A percentile compares a stretch with the other conserved stretches of the same genome.
These are phyloP conservation scores for Helichrysum umbraculigerum DNA, from an alignment of 129 eudicot genomes.

Conservation along the genomic window DNA sequence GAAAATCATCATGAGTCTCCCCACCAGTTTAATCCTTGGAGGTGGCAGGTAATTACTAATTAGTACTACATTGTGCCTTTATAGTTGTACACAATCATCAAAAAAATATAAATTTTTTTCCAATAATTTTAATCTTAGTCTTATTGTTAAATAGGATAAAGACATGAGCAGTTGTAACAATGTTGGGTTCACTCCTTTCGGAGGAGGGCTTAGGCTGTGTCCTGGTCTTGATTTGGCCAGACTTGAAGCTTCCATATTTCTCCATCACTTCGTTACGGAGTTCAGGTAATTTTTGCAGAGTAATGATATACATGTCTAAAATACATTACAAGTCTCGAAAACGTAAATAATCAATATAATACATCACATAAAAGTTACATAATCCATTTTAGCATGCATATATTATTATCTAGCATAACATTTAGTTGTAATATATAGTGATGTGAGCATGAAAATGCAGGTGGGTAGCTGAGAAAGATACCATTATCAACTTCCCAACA, in stretches of 20 bases:
- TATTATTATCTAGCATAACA: background rate
- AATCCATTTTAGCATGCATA: background rate
- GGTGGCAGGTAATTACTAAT: conserved; percentile 70
- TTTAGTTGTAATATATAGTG: background rate
- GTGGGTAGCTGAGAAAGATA: conserved; percentile 87
- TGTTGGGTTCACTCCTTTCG: conserved; percentile 82
- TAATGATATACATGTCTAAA: background rate
- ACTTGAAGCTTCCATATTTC: conserved; percentile 91
- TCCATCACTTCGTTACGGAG: conserved; percentile 83
- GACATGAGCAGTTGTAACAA: conserved; percentile 51
- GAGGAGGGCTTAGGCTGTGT: conserved; percentile 97
- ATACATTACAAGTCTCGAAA: background rate
- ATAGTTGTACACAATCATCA: background rate
- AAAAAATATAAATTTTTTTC: background rate
- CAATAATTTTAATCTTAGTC: background rate
- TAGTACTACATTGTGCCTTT: conserved; percentile 3
- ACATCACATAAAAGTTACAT: background rate
- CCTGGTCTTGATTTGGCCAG: conserved; percentile 97
- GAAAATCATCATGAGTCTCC: conserved; percentile 64
- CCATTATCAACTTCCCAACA: conserved; percentile 82
- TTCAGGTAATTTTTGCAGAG: conserved; percentile 53
- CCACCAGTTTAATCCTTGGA: conserved; percentile 85
- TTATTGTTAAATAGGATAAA: conserved; percentile 42
- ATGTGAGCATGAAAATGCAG: conserved; percentile 40
- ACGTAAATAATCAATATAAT: background rate